These are phyloP conservation scores for Fraxinus quadrangulata DNA, from an alignment of 257 asterid species.

Conservation along the genomic window DNA sequence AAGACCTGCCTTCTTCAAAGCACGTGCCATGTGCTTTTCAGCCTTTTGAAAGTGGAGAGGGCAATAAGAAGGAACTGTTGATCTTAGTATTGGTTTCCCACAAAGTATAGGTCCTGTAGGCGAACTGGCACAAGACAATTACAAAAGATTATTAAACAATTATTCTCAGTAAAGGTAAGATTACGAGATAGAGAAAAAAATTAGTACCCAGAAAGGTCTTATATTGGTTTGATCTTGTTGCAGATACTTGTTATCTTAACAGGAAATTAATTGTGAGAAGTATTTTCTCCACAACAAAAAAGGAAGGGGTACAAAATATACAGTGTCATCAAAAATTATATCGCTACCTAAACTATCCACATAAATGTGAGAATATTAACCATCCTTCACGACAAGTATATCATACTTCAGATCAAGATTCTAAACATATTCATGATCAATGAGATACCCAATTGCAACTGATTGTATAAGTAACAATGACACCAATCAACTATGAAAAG, in stretches of 20 bases:
- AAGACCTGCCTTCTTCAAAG: slow-evolving; percentile 82
- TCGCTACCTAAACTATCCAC: neutral
- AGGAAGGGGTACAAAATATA: neutral
- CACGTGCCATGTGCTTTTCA: slow-evolving; percentile 74
- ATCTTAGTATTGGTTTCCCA: slow-evolving; percentile 80
- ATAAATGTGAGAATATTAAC: neutral
- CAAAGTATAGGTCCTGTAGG: slow-evolving; percentile 84
- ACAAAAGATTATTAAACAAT: neutral
- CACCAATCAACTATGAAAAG: slow-evolving; percentile 15
- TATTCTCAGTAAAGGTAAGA: slow-evolving; percentile 11
- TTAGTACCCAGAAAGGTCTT: slow-evolving; percentile 3
- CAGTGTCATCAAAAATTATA: neutral
- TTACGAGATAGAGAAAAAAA: neutral
- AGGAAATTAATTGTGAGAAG: slow-evolving; percentile 10
- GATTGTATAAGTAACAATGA: no score
- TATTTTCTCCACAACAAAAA: slow-evolving; percentile 19
- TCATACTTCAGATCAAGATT: neutral
- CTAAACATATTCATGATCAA: neutral
- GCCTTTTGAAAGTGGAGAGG: slow-evolving; percentile 73
- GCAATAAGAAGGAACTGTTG: slow-evolving; percentile 82
- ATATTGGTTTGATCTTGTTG: slow-evolving; percentile 3
- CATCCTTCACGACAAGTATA: neutral
- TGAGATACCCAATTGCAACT: neutral
- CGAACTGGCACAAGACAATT: slow-evolving; percentile 50
- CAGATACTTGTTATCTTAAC: neutral